Conservation (phyloP, 768 basidiomycete genomes). For the Trametes gibbosa region DNA sequence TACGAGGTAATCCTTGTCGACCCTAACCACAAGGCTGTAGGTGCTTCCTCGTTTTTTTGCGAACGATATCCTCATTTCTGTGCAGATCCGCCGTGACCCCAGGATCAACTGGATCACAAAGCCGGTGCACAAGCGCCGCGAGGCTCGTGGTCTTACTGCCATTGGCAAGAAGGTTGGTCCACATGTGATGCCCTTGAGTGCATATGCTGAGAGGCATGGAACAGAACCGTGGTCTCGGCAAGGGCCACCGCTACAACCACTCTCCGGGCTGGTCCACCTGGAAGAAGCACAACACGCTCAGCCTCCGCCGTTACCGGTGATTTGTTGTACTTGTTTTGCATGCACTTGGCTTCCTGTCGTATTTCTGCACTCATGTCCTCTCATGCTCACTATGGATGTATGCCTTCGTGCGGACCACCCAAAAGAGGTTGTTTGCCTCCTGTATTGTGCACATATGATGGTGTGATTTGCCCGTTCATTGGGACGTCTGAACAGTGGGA, state of each 20-base stretch:
- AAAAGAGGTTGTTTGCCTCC: slow-evolving; percentile 16
- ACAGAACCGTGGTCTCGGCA: slow-evolving; percentile 96
- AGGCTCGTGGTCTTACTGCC: slow-evolving; percentile 95
- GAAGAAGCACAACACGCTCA: slow-evolving; percentile 98
- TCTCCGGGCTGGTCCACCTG: slow-evolving; percentile 87
- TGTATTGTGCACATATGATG: not conserved
- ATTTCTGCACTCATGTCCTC: slow-evolving; percentile 25
- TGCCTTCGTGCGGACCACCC: slow-evolving; percentile 26
- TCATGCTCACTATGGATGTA: slow-evolving; percentile 32
- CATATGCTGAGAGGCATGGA: not conserved
- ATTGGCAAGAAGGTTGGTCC: slow-evolving; percentile 85
- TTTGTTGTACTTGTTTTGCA: slow-evolving; percentile 25
- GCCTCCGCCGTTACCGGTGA: slow-evolving; percentile 84
- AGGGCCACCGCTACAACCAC: slow-evolving; percentile 93
- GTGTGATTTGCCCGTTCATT: not conserved
- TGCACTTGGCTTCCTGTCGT: slow-evolving; percentile 29
- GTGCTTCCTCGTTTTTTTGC: slow-evolving; percentile 28
- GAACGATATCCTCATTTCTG: not conserved
- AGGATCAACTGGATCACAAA: slow-evolving; percentile 99
- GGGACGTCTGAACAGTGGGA: not conserved
- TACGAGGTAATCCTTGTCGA: slow-evolving; percentile 99
- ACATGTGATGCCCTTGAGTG: not conserved
- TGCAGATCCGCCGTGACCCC: slow-evolving; percentile 87
- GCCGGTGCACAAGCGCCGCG: slow-evolving; percentile 98
- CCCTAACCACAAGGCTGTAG: slow-evolving; percentile 88